Evolutionary conservation across 805 yeast genomes (phyloP).

Genomic region (Candida morakotiae): DNA sequence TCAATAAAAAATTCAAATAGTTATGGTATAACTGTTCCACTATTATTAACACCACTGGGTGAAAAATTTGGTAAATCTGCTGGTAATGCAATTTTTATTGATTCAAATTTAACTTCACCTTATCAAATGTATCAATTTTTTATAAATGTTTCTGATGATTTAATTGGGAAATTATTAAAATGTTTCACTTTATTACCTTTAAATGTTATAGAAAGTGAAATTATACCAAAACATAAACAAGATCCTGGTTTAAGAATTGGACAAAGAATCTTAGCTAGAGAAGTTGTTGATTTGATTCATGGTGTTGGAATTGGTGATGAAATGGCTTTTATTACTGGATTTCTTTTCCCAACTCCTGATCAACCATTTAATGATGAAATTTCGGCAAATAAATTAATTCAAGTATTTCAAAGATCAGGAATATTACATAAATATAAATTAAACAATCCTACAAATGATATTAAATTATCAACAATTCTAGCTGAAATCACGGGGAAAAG

Average conservation of each 20-base stretch:
- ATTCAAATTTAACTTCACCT: constrained; percentile 67
- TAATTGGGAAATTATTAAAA: constrained; percentile 63
- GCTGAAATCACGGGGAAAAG: constrained; percentile 45
- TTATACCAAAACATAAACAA: constrained; percentile 48
- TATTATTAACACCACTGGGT: constrained; percentile 83
- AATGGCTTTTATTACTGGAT: constrained; percentile 62
- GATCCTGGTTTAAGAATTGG: constrained; percentile 68
- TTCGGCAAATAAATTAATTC: constrained; percentile 46
- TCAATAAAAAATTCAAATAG: constrained; percentile 32
- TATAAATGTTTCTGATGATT: constrained; percentile 73
- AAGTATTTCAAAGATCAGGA: constrained; percentile 56
- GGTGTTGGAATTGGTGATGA: constrained; percentile 73
- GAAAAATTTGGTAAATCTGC: constrained; percentile 96
- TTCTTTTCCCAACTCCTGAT: constrained; percentile 59
- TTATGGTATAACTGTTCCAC: constrained; percentile 85
- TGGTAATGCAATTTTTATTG: constrained; percentile 92
- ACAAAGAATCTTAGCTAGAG: constrained; percentile 74
- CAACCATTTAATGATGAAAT: constrained; percentile 44
- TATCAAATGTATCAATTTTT: constrained; percentile 84
- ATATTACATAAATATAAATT: constrained; percentile 30
- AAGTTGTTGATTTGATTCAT: constrained; percentile 83
- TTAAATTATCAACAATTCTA: constrained; percentile 50
- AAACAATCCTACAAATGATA: constrained; percentile 13
- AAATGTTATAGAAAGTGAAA: constrained; percentile 44
- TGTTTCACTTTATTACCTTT: constrained; percentile 77